Base-by-base conservation (phyloP, 257 asterid species). In the Forsythia suspensa region DNA sequence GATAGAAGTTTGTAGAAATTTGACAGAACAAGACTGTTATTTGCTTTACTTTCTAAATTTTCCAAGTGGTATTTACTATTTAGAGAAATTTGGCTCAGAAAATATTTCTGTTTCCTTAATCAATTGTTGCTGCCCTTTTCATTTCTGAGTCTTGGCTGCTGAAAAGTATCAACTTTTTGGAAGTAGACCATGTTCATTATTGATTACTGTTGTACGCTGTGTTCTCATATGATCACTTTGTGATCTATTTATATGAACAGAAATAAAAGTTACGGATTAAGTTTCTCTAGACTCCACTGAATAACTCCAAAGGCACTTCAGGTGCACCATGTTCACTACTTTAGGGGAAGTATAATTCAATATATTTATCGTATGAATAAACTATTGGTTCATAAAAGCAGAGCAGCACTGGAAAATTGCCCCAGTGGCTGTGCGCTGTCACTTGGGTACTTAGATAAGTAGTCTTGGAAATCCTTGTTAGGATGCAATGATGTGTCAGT, bases 341-440 rank as follows among this genome's bases (percentile, higher is more conserved):
- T 2, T 48, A 13, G 20, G 52, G n/a, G 59, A 48, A 48, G 20
- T 15, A 15, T 48, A 48, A 48, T 48, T 48, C 59, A 1, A 15
- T 48, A 16, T 48, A 13, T 13, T 15, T 48, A 48, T 48, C 15
- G 59, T 48, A 1, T 29, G 34, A 29, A 29, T 29, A 29, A 29
- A 29, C 59, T 48, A 48, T 48, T 48, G 57, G 3, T 48, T 48
- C 59, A 48, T 48, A 48, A 61, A 42, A 42, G 39, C 41, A 51
- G 1, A 12, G 75, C 70, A 38, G 72, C 51, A 40, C 66, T 74
- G 57, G 40, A 71, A 70, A 34, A 42, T 44, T 76, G n/a, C 46
- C 71, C 61, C 36, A 43, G 24, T 16, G 61, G 34, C 69, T 67
- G 2, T 51, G 63, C 21, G 21, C 69, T 72, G 68, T 72, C 36